Base-by-base conservation (phyloP, 768 basidiomycete genomes). In the Auriculariales sp. region DNA sequence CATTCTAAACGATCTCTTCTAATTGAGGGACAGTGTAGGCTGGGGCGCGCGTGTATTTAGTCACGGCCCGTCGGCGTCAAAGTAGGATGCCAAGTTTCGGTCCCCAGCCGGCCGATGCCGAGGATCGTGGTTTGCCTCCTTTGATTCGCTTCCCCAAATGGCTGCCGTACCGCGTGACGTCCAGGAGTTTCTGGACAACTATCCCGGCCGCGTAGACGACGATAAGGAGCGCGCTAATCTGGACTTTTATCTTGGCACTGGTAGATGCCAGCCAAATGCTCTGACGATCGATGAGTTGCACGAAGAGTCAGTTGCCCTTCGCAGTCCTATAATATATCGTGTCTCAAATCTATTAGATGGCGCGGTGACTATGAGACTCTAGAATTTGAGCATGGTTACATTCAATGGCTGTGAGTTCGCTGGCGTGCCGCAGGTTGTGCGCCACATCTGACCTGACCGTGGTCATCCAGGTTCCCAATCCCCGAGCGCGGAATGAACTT, bases 401-500 rank as follows among this genome's bases (percentile, higher is more conserved):
- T 87, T 36, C 84, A 87, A 58, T 87, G 85, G 83, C 61, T 87
- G 79, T 85, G 64, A 57, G 83, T 66, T 35, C 29, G 24, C 2
- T 31, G 25, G 14, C 15, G 12, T 3, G 5, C 3, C 49, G 24
- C n/a, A n/a, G n/a, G n/a, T n/a, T n/a, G n/a, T n/a, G n/a, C n/a
- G n/a, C n/a, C n/a, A 22, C 24, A 10, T 10, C n/a, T 10, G 22
- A 1, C 2, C 36, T 7, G 3, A 25, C 46, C 24, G 24, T 15
- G n/a, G 14, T 25, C 24, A 14, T n/a, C 28, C 58, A 84, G 80
- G 56, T 83, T 84, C 55, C 83, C 84, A 28, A 80, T 84, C 54
- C 76, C 73, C 56, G 85, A 87, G 58, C 68, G 74, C 54, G 83
- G 85, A 9, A 71, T 85, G 74, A 87, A 86, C 62, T 73, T 62